Percentiles rank a stretch among this genome's conserved stretches.
These are phyloP conservation scores for Sporothrix brunneoviolacea DNA, from an alignment of 2,329 filamentous ascomycete genomes.

Conservation along the genomic window DNA sequence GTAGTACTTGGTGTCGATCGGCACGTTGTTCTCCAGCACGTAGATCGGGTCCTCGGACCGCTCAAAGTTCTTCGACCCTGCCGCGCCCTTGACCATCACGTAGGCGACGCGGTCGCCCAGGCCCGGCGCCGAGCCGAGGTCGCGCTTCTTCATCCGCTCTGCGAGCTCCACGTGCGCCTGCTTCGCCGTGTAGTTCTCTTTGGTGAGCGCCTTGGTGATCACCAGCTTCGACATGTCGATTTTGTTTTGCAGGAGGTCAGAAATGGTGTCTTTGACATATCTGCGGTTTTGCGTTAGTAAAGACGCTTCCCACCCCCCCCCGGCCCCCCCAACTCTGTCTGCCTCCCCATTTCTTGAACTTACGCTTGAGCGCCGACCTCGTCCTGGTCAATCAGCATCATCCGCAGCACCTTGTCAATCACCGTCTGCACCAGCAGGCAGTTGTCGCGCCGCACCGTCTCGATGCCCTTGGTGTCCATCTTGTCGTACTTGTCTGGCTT, in stretches of 20 bases:
- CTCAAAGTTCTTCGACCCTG: constrained; percentile 91
- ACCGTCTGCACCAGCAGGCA: constrained; percentile 93
- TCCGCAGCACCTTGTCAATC: constrained; percentile 91
- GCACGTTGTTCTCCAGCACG: constrained; percentile 94
- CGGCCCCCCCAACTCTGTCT: too few species aligned
- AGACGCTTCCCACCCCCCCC: too few species aligned
- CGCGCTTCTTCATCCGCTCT: constrained; percentile 93
- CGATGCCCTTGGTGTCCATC: constrained; percentile 99
- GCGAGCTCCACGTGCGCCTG: constrained; percentile 95
- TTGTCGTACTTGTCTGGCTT: constrained; percentile 93
- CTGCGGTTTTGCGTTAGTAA: too few species aligned
- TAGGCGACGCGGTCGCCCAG: constrained; percentile 96
- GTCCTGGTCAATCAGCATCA: constrained; percentile 92
- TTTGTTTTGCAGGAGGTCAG: constrained; percentile 92
- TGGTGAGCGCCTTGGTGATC: constrained; percentile 94
- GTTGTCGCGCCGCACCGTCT: constrained; percentile 95
- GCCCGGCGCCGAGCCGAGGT: constrained; percentile 85
- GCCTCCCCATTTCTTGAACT: too few species aligned
- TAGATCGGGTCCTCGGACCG: constrained; percentile 95
- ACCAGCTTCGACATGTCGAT: constrained; percentile 98
- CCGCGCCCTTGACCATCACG: constrained; percentile 89
- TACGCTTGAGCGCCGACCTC: constrained; percentile 91
- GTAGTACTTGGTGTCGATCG: constrained; percentile 97
- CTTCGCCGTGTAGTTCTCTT: constrained; percentile 81
- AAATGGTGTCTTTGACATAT: constrained; percentile 93